A percentile compares a stretch with the other conserved stretches of the same genome.
Evolutionary conservation across 352 stramenopile species (phyloP).

Genomic region (Phytophthora boehmeriae): DNA sequence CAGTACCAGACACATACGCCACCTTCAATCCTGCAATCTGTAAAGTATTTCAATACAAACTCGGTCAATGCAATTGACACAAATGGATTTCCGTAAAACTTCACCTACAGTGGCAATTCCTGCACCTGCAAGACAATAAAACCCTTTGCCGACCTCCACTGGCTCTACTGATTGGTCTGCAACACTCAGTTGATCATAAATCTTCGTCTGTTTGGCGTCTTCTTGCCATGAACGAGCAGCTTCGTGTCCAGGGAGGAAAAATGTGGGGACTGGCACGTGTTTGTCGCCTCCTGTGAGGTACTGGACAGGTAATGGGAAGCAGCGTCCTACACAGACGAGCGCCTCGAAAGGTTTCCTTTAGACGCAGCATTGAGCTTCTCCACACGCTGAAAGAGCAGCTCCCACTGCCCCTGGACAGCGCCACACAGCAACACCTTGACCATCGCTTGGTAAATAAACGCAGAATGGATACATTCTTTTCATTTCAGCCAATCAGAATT

Average conservation of each 20-base stretch:
- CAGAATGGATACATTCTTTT: no score
- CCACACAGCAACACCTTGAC: conserved; percentile 81
- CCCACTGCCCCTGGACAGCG: conserved; percentile 63
- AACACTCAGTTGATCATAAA: conserved; percentile 49
- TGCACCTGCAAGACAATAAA: conserved; percentile 51
- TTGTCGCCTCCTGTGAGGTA: conserved; percentile 43
- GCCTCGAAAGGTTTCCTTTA: conserved; percentile 63
- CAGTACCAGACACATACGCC: conserved; percentile 41
- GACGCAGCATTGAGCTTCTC: conserved; percentile 67
- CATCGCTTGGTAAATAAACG: conserved; percentile 39
- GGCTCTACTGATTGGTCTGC: conserved; percentile 12
- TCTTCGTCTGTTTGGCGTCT: conserved; percentile 33
- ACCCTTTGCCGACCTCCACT: conserved; percentile 54
- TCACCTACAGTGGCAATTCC: conserved; percentile 48
- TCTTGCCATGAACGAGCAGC: conserved; percentile 29
- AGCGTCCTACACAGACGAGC: conserved; percentile 64
- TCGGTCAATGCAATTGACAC: conserved; percentile 1
- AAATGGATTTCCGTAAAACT: neutral
- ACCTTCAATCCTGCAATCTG: conserved; percentile 54
- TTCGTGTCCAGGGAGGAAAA: conserved; percentile 52
- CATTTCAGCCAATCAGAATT: neutral
- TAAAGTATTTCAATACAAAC: conserved; percentile 2
- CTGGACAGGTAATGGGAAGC: conserved; percentile 57
- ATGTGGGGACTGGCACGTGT: conserved; percentile 63
- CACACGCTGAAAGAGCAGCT: conserved; percentile 68